phyloP scores from a whole-genome alignment of 371 early-diverging fungal genomes.

The Mucor circinelloides region DNA sequence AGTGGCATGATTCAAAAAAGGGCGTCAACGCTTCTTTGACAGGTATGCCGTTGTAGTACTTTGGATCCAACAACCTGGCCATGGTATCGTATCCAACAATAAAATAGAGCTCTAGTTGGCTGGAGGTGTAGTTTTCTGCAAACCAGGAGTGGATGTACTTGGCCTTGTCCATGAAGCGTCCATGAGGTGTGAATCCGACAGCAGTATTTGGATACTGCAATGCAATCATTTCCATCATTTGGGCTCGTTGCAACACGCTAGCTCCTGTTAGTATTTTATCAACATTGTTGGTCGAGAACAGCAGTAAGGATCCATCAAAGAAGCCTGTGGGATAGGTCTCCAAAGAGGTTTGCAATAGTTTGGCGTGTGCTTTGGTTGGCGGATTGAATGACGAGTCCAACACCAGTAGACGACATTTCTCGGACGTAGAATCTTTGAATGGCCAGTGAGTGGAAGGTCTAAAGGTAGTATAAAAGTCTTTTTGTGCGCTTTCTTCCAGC shows the following conservation, averaged over 20 bases:
- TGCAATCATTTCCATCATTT: constrained; percentile 61
- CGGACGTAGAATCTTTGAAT: not conserved
- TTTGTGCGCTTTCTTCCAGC: not conserved
- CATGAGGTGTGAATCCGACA: constrained; percentile 58
- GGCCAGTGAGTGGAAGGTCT: constrained; percentile 4
- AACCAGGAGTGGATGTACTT: constrained; percentile 27
- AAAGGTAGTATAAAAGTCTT: constrained; percentile 19
- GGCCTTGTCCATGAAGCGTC: constrained; percentile 65
- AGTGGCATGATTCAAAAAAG: constrained; percentile 42
- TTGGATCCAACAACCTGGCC: constrained; percentile 60
- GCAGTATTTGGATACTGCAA: constrained; percentile 23
- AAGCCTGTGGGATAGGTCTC: constrained; percentile 19
- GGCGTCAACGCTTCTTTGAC: constrained; percentile 44
- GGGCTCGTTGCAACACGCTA: constrained; percentile 43
- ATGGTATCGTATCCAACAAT: constrained; percentile 69
- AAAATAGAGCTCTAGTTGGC: constrained; percentile 48
- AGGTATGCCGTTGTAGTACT: constrained; percentile 51
- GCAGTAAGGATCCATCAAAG: constrained; percentile 50
- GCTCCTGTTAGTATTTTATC: constrained; percentile 63
- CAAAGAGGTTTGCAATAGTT: constrained; percentile 38
- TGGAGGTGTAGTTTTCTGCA: not conserved
- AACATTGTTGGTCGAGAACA: constrained; percentile 61
- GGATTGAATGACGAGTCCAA: constrained; percentile 74
- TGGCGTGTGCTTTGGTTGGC: constrained; percentile 63
- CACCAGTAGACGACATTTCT: constrained; percentile 33